These are phyloP conservation scores for Neospora caninum DNA, from an alignment of 169 alveolate species.

Conservation along the genomic window DNA sequence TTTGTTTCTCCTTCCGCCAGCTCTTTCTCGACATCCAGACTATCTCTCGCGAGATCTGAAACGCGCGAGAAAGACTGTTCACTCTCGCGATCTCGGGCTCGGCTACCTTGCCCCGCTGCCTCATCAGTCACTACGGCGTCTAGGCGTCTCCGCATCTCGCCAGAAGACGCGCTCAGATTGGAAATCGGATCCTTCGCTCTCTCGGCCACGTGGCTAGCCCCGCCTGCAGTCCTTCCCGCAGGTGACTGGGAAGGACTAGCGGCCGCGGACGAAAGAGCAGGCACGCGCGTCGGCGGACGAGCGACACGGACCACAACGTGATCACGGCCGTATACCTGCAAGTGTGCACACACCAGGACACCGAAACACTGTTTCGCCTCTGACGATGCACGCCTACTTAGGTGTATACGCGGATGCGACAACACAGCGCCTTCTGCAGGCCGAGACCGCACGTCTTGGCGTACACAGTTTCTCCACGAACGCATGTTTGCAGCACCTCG, in stretches of 20 bases:
- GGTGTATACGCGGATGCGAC: too few species aligned
- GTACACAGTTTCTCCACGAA: too few species aligned
- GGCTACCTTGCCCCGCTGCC: neutral
- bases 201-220: neutral
- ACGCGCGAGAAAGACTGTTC: too few species aligned
- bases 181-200: slow-evolving; percentile 12
- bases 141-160: neutral
- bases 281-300: neutral
- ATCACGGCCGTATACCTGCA: neutral
- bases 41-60: neutral
- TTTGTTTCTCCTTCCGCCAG: neutral
- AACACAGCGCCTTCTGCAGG: too few species aligned
- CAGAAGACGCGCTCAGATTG: neutral
- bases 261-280: neutral
- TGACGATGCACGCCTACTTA: too few species aligned
- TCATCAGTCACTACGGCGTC: slow-evolving; percentile 10
- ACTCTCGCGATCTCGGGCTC: neutral
- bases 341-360: too few species aligned
- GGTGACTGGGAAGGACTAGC: neutral
- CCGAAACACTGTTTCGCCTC: too few species aligned
- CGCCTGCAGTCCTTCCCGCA: neutral
- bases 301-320: slow-evolving; percentile 15
- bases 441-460: too few species aligned
- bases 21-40: neutral
- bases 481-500: too few species aligned